These are phyloP conservation scores for Boletus fagicola DNA, from an alignment of 768 basidiomycete genomes.

Conservation along the genomic window DNA sequence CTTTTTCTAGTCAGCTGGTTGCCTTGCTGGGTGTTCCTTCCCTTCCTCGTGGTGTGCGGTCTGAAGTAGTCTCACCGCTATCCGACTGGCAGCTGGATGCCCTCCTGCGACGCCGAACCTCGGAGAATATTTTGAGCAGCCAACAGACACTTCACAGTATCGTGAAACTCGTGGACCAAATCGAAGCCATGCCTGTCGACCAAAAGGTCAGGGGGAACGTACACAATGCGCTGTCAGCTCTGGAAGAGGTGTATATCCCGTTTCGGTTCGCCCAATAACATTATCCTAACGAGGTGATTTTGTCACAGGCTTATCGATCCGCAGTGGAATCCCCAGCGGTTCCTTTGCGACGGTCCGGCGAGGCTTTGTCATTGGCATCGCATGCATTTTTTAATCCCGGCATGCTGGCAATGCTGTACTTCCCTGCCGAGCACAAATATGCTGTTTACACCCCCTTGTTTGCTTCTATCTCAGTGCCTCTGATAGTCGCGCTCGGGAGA, in stretches of 20 bases:
- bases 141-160: slow-evolving; percentile 81
- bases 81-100: slow-evolving; percentile 83
- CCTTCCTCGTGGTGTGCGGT: slow-evolving; percentile 48
- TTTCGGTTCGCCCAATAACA: neutral
- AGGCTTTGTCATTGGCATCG: slow-evolving; percentile 65
- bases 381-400: slow-evolving; percentile 95
- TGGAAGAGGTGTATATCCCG: slow-evolving; percentile 60
- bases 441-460: slow-evolving; percentile 96
- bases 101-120: slow-evolving; percentile 63
- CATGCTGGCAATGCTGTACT: slow-evolving; percentile 94
- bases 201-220: slow-evolving; percentile 74
- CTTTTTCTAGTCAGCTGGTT: slow-evolving; percentile 71
- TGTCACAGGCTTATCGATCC: slow-evolving; percentile 24
- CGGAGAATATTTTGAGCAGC: slow-evolving; percentile 65
- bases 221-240: slow-evolving; percentile 60
- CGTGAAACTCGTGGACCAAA: slow-evolving; percentile 77
- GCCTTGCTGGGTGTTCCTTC: slow-evolving; percentile 78
- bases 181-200: slow-evolving; percentile 90
- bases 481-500: slow-evolving; percentile 69
- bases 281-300: slow-evolving; percentile 12
- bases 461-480: slow-evolving; percentile 82
- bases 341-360: slow-evolving; percentile 58
- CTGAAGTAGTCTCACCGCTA: slow-evolving; percentile 32
- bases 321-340: slow-evolving; percentile 19
- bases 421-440: slow-evolving; percentile 96